Conservation (phyloP, 768 basidiomycete species). For the Auriscalpium vulgare region DNA sequence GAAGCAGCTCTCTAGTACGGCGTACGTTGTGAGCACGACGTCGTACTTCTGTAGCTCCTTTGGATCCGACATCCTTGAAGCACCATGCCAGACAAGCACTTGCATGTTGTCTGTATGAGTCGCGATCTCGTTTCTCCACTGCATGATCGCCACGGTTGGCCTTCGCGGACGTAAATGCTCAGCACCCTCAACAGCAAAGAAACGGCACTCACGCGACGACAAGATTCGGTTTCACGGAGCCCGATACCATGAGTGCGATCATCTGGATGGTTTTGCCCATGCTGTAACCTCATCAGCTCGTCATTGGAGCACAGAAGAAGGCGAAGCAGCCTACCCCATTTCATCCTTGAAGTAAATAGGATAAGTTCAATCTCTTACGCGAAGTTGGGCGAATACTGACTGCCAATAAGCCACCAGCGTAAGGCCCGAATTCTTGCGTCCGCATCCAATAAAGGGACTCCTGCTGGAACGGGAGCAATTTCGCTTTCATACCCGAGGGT, state of each 20-base stretch:
- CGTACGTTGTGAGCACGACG: conserved; percentile 82
- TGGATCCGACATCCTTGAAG: conserved; percentile 55
- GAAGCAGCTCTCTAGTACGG: conserved; percentile 87
- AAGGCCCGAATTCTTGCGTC: conserved; percentile 79
- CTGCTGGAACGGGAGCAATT: conserved; percentile 87
- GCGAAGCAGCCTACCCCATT: conserved; percentile 61
- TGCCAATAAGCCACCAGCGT: conserved; percentile 90
- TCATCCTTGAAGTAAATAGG: conserved; percentile 52
- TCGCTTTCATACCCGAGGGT: conserved; percentile 76
- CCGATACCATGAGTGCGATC: conserved; percentile 80
- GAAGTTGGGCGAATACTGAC: conserved; percentile 34
- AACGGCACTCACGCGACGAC: conserved; percentile 71
- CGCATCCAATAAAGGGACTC: conserved; percentile 97
- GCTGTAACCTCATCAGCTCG: conserved; percentile 27
- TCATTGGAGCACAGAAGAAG: conserved; percentile 2
- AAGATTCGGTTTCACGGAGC: conserved; percentile 73
- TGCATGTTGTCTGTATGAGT: conserved; percentile 78
- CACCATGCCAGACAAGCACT: conserved; percentile 90
- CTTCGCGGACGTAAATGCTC: conserved; percentile 20
- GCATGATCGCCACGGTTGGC: conserved; percentile 47
- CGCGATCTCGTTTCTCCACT: conserved; percentile 94
- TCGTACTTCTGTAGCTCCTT: conserved; percentile 77
- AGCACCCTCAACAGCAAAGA: not conserved
- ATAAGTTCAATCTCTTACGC: conserved; percentile 2
- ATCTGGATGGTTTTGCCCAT: conserved; percentile 98